Conservation (phyloP, 192 early-diverging fungal genomes). For the Dissophora globulifera region DNA sequence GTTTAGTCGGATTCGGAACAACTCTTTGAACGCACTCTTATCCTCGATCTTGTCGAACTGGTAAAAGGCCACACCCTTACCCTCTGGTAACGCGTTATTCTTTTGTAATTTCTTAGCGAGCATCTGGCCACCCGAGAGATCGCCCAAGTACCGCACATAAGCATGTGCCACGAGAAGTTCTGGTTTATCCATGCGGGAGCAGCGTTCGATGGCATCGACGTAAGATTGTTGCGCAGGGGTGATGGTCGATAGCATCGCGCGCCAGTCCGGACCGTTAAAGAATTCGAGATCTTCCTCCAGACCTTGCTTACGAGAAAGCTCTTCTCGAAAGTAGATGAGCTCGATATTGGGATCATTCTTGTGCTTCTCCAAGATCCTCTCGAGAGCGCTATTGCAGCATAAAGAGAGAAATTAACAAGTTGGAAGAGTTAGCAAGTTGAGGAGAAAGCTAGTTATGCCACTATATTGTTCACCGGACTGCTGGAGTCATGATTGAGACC, state of each 20-base stretch:
- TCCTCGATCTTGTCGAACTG: conserved; percentile 61
- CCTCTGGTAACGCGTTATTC: conserved; percentile 53
- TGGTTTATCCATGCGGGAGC: conserved; percentile 50
- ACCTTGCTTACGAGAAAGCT: conserved; percentile 55
- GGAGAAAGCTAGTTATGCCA: background rate
- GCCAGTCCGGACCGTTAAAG: conserved; percentile 55
- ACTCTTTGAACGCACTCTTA: conserved; percentile 58
- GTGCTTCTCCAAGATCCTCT: conserved; percentile 58
- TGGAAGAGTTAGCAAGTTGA: too few relatives aligned
- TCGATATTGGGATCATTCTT: conserved; percentile 59
- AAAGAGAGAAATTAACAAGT: conserved; percentile 10
- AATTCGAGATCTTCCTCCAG: conserved; percentile 61
- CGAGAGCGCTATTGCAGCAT: conserved; percentile 49
- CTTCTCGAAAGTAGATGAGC: conserved; percentile 63
- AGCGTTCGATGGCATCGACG: conserved; percentile 56
- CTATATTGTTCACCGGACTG: background rate
- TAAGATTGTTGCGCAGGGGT: conserved; percentile 65
- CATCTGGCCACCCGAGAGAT: conserved; percentile 67
- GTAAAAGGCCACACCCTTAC: conserved; percentile 63
- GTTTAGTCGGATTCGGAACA: conserved; percentile 62
- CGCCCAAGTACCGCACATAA: conserved; percentile 67
- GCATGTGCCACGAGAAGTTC: conserved; percentile 64
- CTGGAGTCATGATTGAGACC: background rate
- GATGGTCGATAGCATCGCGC: conserved; percentile 44
- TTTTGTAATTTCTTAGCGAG: conserved; percentile 63